Conservation (phyloP, 192 early-diverging fungal genomes). For the Radiomyces spectabilis region DNA sequence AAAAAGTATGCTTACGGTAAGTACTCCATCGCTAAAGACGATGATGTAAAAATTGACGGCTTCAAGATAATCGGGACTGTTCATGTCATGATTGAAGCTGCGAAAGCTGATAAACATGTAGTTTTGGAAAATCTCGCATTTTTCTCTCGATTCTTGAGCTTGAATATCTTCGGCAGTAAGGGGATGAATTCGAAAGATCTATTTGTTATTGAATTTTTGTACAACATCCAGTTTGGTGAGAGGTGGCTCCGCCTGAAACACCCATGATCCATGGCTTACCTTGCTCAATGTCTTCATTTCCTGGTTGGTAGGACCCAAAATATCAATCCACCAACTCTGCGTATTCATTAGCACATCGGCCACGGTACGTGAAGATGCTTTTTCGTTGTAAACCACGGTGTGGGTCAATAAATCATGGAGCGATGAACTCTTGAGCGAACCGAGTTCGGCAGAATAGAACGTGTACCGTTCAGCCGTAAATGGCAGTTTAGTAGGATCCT, state of each 20-base stretch:
- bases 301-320: slow-evolving; percentile 37
- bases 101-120: slow-evolving; percentile 94
- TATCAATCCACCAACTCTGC: slow-evolving; percentile 63
- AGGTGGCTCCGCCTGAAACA: neutral
- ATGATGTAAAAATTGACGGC: slow-evolving; percentile 63
- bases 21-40: slow-evolving; percentile 64
- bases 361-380: too few species aligned
- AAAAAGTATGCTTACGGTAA: slow-evolving; percentile 40
- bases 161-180: slow-evolving; percentile 86
- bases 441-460: neutral
- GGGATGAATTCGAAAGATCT: slow-evolving; percentile 69
- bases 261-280: slow-evolving; percentile 18
- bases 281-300: slow-evolving; percentile 54
- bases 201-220: too few species aligned
- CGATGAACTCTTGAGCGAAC: neutral
- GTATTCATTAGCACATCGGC: slow-evolving; percentile 26
- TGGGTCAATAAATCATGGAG: neutral
- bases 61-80: slow-evolving; percentile 55
- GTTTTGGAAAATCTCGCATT: slow-evolving; percentile 80
- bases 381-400: neutral
- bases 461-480: neutral
- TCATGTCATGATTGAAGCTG: slow-evolving; percentile 62
- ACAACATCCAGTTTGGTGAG: neutral
- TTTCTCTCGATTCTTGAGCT: slow-evolving; percentile 84
- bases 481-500: neutral